Evolutionary conservation across 75 land plant species (phyloP).

Genomic region (Sequoiadendron giganteum): DNA sequence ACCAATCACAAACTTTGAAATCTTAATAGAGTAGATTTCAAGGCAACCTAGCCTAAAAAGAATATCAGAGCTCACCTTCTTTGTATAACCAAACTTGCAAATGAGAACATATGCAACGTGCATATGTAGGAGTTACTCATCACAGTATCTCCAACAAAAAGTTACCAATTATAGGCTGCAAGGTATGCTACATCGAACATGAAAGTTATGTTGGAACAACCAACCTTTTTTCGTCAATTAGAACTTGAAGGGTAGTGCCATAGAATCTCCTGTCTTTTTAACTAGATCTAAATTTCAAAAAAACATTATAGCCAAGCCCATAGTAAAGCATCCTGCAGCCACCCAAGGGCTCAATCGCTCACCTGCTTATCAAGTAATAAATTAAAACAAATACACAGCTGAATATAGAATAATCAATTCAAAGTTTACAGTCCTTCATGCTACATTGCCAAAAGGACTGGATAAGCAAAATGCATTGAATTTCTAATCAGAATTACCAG

Average conservation of each 20-base stretch:
- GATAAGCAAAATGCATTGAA: neutral
- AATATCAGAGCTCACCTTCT: neutral
- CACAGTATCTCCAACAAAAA: neutral
- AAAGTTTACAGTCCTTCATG: neutral
- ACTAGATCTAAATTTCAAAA: neutral
- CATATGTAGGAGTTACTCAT: neutral
- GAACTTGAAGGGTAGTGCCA: neutral
- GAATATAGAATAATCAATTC: neutral
- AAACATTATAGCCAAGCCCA: conserved; percentile 10
- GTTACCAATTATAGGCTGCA: neutral
- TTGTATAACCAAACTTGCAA: neutral
- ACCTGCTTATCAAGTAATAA: conserved; percentile 3
- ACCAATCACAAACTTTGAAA: neutral
- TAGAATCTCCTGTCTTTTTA: neutral
- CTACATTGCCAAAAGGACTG: neutral
- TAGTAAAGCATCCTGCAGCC: conserved; percentile 1
- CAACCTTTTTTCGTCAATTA: neutral
- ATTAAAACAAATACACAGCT: neutral
- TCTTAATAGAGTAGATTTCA: neutral
- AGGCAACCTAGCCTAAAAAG: neutral
- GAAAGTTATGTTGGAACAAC: neutral
- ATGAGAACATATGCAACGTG: neutral
- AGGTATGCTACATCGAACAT: neutral
- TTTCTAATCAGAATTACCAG: neutral
- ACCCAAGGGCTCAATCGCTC: conserved; percentile 12